Evolutionary conservation across 2,329 filamentous ascomycete species (phyloP).

Genomic region (Exophiala lecanii-corni): DNA sequence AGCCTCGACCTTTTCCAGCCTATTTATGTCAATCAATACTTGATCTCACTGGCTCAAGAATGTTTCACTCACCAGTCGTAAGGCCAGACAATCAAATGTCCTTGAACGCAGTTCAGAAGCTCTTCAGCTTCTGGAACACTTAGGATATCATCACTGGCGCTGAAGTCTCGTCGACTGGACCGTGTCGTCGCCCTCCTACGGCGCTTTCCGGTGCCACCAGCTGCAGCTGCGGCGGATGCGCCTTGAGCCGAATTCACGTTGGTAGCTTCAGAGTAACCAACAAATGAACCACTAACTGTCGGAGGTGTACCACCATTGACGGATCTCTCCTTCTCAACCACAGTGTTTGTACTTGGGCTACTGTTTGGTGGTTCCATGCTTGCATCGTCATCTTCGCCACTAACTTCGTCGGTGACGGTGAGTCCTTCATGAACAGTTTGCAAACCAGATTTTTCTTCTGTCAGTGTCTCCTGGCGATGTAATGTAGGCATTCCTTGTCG

Average conservation of each 20-base stretch:
- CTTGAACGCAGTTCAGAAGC: constrained; percentile 75
- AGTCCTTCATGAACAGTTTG: constrained; percentile 21
- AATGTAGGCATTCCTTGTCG: constrained; percentile 29
- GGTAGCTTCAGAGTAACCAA: constrained; percentile 18
- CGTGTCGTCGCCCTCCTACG: constrained; percentile 43
- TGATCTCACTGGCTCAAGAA: no score
- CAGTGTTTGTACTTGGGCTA: constrained; percentile 14
- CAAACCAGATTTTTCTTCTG: constrained; percentile 23
- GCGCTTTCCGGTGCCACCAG: constrained; percentile 29
- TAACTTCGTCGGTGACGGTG: constrained; percentile 30
- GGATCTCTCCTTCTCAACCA: constrained; percentile 18
- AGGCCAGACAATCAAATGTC: constrained; percentile 84
- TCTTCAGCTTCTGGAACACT: constrained; percentile 72
- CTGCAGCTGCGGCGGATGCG: neutral
- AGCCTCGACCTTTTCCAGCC: constrained; percentile 81
- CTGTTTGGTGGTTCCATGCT: constrained; percentile 14
- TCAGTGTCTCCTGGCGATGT: constrained; percentile 20
- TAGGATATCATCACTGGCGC: constrained; percentile 68
- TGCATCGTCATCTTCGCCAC: constrained; percentile 16
- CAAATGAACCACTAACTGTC: constrained; percentile 10
- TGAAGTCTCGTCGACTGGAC: constrained; percentile 44
- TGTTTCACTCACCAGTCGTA: constrained; percentile 75
- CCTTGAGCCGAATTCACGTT: constrained; percentile 15
- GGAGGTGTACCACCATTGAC: constrained; percentile 10
- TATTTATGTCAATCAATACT: constrained; percentile 31